A percentile compares a stretch with the other conserved stretches of the same genome.
Conservation (phyloP, 163 green algal species). For the Botryococcus braunii region DNA sequence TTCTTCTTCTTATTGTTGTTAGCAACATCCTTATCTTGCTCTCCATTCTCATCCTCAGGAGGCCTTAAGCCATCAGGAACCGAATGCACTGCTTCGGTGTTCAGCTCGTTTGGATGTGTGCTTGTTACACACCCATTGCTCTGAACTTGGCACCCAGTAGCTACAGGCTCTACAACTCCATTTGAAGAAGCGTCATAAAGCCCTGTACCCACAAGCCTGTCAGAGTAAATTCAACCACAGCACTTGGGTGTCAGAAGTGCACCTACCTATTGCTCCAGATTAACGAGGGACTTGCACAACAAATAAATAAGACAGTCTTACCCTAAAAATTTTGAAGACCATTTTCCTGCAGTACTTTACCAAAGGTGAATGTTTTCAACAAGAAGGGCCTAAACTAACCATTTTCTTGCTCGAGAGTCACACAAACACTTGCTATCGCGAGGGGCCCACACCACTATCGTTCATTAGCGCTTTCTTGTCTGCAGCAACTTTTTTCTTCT, state of each 20-base stretch:
- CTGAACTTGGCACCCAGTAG: neutral
- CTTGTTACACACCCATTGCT: no score
- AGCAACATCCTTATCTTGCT: neutral
- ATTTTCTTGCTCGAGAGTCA: neutral
- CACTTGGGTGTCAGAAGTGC: no score
- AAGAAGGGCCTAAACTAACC: neutral
- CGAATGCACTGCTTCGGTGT: neutral
- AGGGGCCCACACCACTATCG: neutral
- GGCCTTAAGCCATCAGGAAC: slow-evolving; percentile 6
- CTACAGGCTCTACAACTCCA: neutral
- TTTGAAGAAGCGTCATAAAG: neutral
- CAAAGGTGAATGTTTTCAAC: neutral
- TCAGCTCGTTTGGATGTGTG: neutral
- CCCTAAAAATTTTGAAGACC: neutral
- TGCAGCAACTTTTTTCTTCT: slow-evolving; percentile 22
- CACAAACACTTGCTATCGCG: neutral
- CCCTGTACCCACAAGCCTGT: no score
- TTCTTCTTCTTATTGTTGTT: slow-evolving; percentile 26
- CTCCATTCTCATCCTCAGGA: slow-evolving; percentile 13
- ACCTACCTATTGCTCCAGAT: no score
- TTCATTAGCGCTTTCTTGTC: slow-evolving; percentile 9
- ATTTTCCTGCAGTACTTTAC: neutral
- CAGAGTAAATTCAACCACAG: no score
- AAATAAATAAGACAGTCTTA: neutral
- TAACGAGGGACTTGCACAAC: neutral